Base-by-base conservation (phyloP, 2,329 filamentous ascomycete species). In the Penicillium sp. region DNA sequence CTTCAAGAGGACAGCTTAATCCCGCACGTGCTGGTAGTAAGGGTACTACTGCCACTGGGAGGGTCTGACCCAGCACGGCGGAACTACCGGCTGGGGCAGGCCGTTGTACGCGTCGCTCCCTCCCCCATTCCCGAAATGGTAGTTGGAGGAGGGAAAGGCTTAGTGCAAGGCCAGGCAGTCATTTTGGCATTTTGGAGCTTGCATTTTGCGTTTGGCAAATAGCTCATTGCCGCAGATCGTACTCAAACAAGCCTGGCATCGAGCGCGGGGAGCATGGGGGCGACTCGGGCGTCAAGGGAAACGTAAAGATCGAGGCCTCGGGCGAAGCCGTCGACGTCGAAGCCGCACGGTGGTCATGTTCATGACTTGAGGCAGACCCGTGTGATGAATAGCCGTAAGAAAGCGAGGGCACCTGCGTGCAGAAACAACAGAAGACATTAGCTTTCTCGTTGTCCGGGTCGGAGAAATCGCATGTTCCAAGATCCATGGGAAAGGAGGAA, bases 201-300 rank as follows among this genome's bases (percentile, higher is more conserved):
- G 31, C 6, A 31, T 31, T 31, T 31, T 9, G 31, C 31, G 9
- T 10, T 31, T 27, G 24, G 31, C 31, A 31, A 40, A 37, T 6
- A 27, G n/a, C 7, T 58, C 46, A 66, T n/a, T 50, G 33, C 37
- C 59, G 63, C 44, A 66, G 60, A 61, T 67, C 65, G 44, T 66
- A 68, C 33, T 67, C 66, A 22, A 63, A 68, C 35, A 70, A 39
- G 4, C 70, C 61, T 39, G 70, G 62, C 56, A 69, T 72, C 37
- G 72, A 66, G 47, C 73, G 73, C 14, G 77, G 77, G 16, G 78
- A 79, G 59, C 73, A 73, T n/a, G 72, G 70, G 35, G 69, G 70
- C 7, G 76, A 78, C 50, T 77, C 69, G 18, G 78, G 78, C 5
- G 78, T 81, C 33, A 76, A 66, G 50, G 78, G 78, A 52, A 75